A percentile compares a stretch with the other conserved stretches of the same genome.
These are phyloP conservation scores for Bothriochloa decipiens DNA, from an alignment of 176 grass and related monocot species.

Conservation along the genomic window DNA sequence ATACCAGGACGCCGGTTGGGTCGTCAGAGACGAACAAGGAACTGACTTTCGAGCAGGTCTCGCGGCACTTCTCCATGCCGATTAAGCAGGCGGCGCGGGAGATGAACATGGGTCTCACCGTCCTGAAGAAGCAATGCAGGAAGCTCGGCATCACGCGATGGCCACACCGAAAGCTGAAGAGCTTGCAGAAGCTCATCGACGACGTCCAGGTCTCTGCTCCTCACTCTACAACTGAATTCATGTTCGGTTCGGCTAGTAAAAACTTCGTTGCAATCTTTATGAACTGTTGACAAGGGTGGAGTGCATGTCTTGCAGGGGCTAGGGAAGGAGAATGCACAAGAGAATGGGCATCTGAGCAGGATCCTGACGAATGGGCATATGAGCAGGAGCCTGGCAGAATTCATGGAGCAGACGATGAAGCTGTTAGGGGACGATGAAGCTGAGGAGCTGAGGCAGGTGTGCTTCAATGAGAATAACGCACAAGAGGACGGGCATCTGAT, in stretches of 20 bases:
- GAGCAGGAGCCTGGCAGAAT: slow-evolving; percentile 15
- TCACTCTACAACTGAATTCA: not conserved
- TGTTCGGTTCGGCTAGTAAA: not conserved
- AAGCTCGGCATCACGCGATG: slow-evolving; percentile 55
- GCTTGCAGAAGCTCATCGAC: slow-evolving; percentile 50
- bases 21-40: not conserved
- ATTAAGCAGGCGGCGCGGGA: slow-evolving; percentile 55
- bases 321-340: not conserved
- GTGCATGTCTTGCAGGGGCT: slow-evolving; percentile 18
- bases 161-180: slow-evolving; percentile 67
- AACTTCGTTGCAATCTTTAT: not conserved
- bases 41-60: slow-evolving; percentile 45
- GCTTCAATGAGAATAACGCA: slow-evolving; percentile 43
- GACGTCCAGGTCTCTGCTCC: not conserved
- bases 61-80: slow-evolving; percentile 49
- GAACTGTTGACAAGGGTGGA: not conserved
- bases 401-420: slow-evolving; percentile 30
- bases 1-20: not conserved
- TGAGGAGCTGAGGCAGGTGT: slow-evolving; percentile 54
- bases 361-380: not conserved
- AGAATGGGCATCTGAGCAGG: not conserved
- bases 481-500: not conserved
- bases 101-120: slow-evolving; percentile 50
- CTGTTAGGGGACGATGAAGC: slow-evolving; percentile 46
- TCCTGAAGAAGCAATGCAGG: slow-evolving; percentile 59